Base-by-base conservation (phyloP, 1,284 basidiomycete genomes). In the Gastroboletus turbinatus region DNA sequence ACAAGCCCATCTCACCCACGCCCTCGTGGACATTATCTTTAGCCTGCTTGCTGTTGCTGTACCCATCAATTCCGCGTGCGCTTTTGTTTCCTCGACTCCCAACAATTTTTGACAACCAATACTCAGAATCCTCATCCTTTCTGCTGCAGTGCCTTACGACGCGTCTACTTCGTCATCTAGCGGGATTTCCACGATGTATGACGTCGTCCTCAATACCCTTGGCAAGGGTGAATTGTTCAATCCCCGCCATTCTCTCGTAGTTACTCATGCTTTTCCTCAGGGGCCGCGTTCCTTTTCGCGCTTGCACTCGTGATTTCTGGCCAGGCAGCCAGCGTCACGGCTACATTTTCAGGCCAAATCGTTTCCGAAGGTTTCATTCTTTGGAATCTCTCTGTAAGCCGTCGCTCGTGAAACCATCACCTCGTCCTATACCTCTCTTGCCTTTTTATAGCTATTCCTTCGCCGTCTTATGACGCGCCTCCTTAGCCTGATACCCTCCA, bases 271-370 rank as follows among this genome's bases (percentile, higher is more conserved):
- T 5, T 23, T 1, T 27, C 30, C n/a, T 45, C 46, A 84, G 87
- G 78, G n/a, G 82, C 87, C 14, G 90, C 84, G 0, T 75, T 86
- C 46, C 70, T 92, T 32, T 93, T 93, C 63, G 90, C 91, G 1
- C 67, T 92, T n/a, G 88, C 88, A 1, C 75, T 93, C 1, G 75
- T 93, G 17, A 87, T 84, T 50, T 82, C 90, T 0, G 92, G 92
- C 4, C 91, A 95, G 71, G 88, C 85, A 39, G 88, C 92, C 0
- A 87, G 85, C 39, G 85, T 95, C 59, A 92, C 91, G 0, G 91
- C 88, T 4, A 94, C 92, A 0, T 75, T 94, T 30, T 85, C 90
- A 0, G 93, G 93, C 0, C 84, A 94, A 70, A 82, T 92, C 52
- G 88, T 95, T 39, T 87, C 85, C 3, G 91, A 95, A 69, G 92